These are phyloP conservation scores for Malus hybrid DNA, from an alignment of 331 rosid genomes.

Conservation along the genomic window DNA sequence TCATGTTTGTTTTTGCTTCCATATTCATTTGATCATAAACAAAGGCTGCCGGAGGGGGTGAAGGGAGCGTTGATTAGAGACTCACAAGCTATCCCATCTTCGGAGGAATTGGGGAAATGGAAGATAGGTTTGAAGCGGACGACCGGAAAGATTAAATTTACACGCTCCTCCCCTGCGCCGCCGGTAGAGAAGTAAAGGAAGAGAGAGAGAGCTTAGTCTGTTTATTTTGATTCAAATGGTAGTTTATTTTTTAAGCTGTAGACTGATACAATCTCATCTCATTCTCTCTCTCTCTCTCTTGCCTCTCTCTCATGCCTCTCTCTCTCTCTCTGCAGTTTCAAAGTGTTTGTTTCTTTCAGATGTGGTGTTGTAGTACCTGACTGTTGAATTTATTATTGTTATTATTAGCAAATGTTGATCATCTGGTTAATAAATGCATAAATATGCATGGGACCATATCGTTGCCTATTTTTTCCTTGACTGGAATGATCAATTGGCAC, in stretches of 20 bases:
- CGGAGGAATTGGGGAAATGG: constrained; percentile 23
- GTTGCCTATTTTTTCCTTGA: constrained; percentile 12
- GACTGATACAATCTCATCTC: constrained; percentile 8
- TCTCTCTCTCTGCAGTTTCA: constrained; percentile 18
- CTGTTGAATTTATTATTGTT: constrained; percentile 60
- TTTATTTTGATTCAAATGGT: constrained; percentile 49
- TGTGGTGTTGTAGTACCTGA: constrained; percentile 57
- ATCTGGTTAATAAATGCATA: constrained; percentile 73
- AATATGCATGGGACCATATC: constrained; percentile 40
- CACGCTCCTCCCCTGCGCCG: constrained; percentile 20
- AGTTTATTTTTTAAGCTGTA: constrained; percentile 48
- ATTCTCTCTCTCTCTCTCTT: constrained; percentile 25
- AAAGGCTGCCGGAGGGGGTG: constrained; percentile 32
- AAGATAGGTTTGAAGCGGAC: constrained; percentile 18
- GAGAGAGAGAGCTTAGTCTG: constrained; percentile 28
- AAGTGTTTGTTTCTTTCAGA: constrained; percentile 34
- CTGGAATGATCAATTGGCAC: constrained; percentile 33
- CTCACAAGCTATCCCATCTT: background rate
- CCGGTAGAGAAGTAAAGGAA: constrained; percentile 35
- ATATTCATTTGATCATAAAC: constrained; percentile 48
- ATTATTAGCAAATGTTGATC: constrained; percentile 40
- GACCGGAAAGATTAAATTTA: constrained; percentile 28
- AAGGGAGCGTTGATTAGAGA: constrained; percentile 23
- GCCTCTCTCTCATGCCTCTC: constrained; percentile 17
- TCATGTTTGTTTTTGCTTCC: constrained; percentile 34